A percentile compares a stretch with the other conserved stretches of the same genome.
Conservation (phyloP, 2,329 filamentous ascomycete genomes). For the Xylaria hypoxylon region DNA sequence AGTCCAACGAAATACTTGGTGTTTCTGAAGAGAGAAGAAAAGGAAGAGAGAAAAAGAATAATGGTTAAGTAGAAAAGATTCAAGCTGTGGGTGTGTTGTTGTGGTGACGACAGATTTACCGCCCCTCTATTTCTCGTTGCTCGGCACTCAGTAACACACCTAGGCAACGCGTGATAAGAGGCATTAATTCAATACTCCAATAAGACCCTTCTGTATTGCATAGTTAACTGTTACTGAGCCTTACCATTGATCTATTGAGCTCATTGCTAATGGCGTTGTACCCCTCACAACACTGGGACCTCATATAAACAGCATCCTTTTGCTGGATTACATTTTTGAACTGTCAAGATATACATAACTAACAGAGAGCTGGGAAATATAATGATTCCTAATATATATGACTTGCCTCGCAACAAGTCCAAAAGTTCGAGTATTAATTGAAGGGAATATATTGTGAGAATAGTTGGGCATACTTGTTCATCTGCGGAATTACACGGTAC, state of each 20-base stretch:
- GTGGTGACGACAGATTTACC: constrained; percentile 1
- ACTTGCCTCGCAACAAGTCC: background rate
- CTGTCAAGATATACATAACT: too few relatives aligned
- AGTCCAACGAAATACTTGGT: background rate
- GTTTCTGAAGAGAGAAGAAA: too few relatives aligned
- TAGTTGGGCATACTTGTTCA: background rate
- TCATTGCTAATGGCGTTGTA: too few relatives aligned
- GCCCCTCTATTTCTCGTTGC: too few relatives aligned
- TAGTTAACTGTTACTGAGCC: too few relatives aligned
- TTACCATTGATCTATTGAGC: too few relatives aligned
- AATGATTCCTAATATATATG: background rate
- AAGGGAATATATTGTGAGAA: background rate
- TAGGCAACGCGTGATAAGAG: too few relatives aligned
- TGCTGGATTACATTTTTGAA: too few relatives aligned
- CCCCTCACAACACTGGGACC: too few relatives aligned
- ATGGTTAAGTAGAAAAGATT: background rate
- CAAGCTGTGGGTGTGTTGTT: background rate
- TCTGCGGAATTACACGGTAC: background rate
- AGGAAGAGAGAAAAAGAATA: background rate
- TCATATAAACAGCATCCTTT: background rate
- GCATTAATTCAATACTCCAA: too few relatives aligned
- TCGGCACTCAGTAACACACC: background rate
- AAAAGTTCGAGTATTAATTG: background rate
- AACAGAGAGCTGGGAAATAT: background rate
- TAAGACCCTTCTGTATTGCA: too few relatives aligned